A percentile compares a stretch with the other conserved stretches of the same genome.
phyloP scores from a whole-genome alignment of 2,329 filamentous ascomycete genomes.

The Trichoderma sp. region DNA sequence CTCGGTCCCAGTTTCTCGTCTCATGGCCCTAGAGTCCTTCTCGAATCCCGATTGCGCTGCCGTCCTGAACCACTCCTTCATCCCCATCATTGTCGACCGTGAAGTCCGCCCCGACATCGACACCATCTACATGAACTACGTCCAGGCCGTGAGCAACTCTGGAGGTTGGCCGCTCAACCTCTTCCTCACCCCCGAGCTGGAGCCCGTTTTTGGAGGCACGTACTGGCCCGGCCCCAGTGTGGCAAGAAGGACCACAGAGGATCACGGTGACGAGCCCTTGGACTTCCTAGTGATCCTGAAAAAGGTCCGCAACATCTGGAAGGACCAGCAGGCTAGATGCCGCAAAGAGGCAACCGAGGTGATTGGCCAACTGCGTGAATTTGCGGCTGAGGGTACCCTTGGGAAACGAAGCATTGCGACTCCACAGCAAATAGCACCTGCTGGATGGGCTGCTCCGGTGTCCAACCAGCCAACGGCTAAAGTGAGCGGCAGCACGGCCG shows the following conservation, averaged over 20 bases:
- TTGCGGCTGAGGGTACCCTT: slow-evolving; percentile 82
- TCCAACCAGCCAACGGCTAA: slow-evolving; percentile 26
- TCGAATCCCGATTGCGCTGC: slow-evolving; percentile 75
- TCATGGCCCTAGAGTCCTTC: slow-evolving; percentile 92
- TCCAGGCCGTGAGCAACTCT: slow-evolving; percentile 84
- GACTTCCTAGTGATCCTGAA: slow-evolving; percentile 79
- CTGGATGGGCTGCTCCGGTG: slow-evolving; percentile 32
- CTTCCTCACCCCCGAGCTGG: slow-evolving; percentile 89
- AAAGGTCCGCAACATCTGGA: slow-evolving; percentile 75
- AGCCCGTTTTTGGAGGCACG: slow-evolving; percentile 93
- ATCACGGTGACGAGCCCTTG: slow-evolving; percentile 56
- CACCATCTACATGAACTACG: slow-evolving; percentile 97
- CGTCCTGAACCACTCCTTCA: slow-evolving; percentile 80
- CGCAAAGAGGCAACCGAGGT: slow-evolving; percentile 81
- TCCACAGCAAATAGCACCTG: slow-evolving; percentile 29
- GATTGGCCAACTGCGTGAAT: slow-evolving; percentile 74
- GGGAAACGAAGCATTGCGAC: slow-evolving; percentile 39
- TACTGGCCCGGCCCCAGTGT: slow-evolving; percentile 86
- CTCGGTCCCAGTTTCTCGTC: slow-evolving; percentile 64
- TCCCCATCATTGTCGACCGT: slow-evolving; percentile 88
- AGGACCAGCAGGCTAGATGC: slow-evolving; percentile 77
- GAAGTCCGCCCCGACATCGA: slow-evolving; percentile 94
- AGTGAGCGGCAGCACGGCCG: slow-evolving; percentile 28
- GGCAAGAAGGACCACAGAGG: slow-evolving; percentile 35
- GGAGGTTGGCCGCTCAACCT: slow-evolving; percentile 95